Evolutionary conservation across 1,284 basidiomycete species (phyloP), one percentile per base, ranked within the genome.

Genomic region (Trichosporon inkin): DNA sequence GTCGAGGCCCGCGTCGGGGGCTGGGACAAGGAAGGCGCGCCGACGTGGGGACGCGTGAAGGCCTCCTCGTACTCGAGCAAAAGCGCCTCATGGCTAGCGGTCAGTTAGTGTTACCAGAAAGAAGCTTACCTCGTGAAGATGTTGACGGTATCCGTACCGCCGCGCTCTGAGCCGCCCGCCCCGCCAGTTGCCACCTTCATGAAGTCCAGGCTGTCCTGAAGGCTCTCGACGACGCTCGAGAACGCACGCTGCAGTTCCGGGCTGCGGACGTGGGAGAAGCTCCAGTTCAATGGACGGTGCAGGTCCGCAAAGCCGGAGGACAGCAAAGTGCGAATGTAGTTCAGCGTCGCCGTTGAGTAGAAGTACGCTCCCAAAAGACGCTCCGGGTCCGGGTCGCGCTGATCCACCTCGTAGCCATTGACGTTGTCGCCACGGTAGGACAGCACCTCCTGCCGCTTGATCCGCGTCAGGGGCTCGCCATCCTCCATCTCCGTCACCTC

Each of bases 11-110:
- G 66, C 13, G 68, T 67, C 2, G 67, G 54, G 1, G 68, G 60
- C 11, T 66, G 57, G 5, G 66, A 65, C 62, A 65, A 69, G 11
- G 68, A 60, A 17, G 57, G 61, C 16, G 34, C 37, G 6, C 32
- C 52, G 4, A 20, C 64, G 81, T 63, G 60, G 0, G 58, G 76
- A 28, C 92, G 85, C 1, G 95, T 98, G 60, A 99, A 82, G 1
- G 92, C 90, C 75, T 94, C 86, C 77, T 99, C 95, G 73, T 93
- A 98, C 63, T 89, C 86, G 16, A 99, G 84, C 83, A 96, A 88
- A 56, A 99, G 82, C 4, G 93, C 94, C 79, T 97, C 93, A 73
- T 96, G 93, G 74, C 90, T 93, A 57, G 0, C 6, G 39, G 63
- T 60, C 39, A 61, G 55, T 24, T 19, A 32, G 6, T 17, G 35